phyloP scores from a whole-genome alignment of 208 protist species.

The Acanthamoeba triangularis region DNA sequence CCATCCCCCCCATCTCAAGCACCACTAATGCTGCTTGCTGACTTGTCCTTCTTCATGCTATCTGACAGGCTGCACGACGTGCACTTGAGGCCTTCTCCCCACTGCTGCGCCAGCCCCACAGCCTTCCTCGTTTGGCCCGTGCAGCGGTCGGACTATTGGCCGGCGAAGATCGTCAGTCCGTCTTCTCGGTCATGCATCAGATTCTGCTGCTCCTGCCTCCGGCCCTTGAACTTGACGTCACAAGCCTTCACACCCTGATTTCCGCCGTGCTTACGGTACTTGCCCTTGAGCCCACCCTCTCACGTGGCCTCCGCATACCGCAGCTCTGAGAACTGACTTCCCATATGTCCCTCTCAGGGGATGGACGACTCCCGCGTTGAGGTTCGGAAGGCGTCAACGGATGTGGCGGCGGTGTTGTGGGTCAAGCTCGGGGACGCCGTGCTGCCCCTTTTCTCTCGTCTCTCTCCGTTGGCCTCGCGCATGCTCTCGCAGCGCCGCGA shows the following conservation, averaged over 20 bases:
- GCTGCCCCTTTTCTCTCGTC: background rate
- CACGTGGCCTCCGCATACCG: background rate
- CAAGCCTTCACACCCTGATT: no score
- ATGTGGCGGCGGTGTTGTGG: background rate
- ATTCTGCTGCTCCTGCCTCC: background rate
- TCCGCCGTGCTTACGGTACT: background rate
- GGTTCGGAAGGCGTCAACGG: background rate
- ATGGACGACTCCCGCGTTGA: background rate
- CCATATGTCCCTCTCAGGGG: background rate
- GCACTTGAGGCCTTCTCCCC: background rate
- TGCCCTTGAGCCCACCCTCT: no score
- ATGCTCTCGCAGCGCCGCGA: background rate
- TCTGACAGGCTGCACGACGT: background rate
- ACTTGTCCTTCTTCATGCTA: background rate
- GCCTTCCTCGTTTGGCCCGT: background rate
- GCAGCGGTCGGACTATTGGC: background rate
- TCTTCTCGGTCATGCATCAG: background rate
- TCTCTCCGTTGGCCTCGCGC: background rate
- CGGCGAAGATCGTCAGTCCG: background rate
- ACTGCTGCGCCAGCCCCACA: background rate
- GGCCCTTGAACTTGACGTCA: background rate
- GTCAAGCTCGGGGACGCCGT: background rate
- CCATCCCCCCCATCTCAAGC: background rate
- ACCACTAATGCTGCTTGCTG: background rate
- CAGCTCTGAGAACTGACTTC: background rate